Evolutionary conservation across 1,284 basidiomycete species (phyloP).

Genomic region (Exobasidium cylindrosporum): DNA sequence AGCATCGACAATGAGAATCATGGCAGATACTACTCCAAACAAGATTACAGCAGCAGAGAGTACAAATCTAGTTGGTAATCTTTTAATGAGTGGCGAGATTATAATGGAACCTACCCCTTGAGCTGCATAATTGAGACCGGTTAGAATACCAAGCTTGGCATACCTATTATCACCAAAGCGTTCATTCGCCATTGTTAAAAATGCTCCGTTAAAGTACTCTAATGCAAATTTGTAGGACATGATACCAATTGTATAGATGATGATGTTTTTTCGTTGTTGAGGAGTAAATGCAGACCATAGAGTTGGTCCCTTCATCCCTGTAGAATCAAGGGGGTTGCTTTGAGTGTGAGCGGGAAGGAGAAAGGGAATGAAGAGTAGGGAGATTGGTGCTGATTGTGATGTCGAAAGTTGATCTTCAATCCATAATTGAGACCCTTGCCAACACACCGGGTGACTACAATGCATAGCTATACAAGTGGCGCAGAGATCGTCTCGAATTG

Average conservation of each 20-base stretch:
- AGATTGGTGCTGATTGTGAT: too few relatives aligned
- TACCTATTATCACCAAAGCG: slow-evolving; percentile 37
- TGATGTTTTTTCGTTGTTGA: slow-evolving; percentile 42
- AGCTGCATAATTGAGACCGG: slow-evolving; percentile 51
- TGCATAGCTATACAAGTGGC: too few relatives aligned
- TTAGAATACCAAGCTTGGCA: slow-evolving; percentile 47
- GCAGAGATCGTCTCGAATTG: too few relatives aligned
- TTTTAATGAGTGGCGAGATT: slow-evolving; percentile 54
- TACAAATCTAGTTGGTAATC: slow-evolving; percentile 54
- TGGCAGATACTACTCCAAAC: slow-evolving; percentile 52
- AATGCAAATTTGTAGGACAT: slow-evolving; percentile 45
- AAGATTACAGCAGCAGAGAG: slow-evolving; percentile 50
- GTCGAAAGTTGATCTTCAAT: too few relatives aligned
- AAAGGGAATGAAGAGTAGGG: too few relatives aligned
- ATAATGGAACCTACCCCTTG: slow-evolving; percentile 51
- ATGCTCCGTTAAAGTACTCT: slow-evolving; percentile 41
- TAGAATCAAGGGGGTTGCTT: too few relatives aligned
- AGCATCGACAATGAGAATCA: slow-evolving; percentile 55
- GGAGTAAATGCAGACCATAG: slow-evolving; percentile 28
- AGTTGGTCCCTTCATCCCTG: not conserved
- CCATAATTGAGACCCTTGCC: too few relatives aligned
- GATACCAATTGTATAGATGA: slow-evolving; percentile 40
- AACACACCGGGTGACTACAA: too few relatives aligned
- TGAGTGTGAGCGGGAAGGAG: too few relatives aligned
- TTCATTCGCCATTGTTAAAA: slow-evolving; percentile 51